These are phyloP conservation scores for Globisporangium middletonii DNA, from an alignment of 352 stramenopile genomes.

Conservation along the genomic window DNA sequence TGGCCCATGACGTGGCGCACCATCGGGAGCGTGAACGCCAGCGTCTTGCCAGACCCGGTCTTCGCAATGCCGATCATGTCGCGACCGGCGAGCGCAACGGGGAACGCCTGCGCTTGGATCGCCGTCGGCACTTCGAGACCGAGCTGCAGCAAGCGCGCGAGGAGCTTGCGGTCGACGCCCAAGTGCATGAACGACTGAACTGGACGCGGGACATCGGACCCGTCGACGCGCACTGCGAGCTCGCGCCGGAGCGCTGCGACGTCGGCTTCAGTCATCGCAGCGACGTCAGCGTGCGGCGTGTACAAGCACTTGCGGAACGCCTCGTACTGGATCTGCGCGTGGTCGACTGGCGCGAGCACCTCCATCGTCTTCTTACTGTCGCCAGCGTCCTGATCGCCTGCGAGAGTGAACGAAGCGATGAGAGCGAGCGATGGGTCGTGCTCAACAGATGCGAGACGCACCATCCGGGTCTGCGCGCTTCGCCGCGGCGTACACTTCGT, in stretches of 20 bases:
- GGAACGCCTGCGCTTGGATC: slow-evolving; percentile 83
- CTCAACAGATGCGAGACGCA: neutral
- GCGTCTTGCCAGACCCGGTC: slow-evolving; percentile 97
- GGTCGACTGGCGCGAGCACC: slow-evolving; percentile 62
- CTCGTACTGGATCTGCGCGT: slow-evolving; percentile 69
- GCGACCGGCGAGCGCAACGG: slow-evolving; percentile 61
- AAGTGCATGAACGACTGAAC: slow-evolving; percentile 77
- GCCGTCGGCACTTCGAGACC: slow-evolving; percentile 68
- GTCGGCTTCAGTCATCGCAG: slow-evolving; percentile 23
- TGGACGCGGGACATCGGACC: slow-evolving; percentile 35
- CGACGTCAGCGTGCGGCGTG: slow-evolving; percentile 34
- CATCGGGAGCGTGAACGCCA: slow-evolving; percentile 96
- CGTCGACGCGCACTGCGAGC: slow-evolving; percentile 47
- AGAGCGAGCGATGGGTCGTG: neutral
- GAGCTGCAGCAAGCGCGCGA: slow-evolving; percentile 63
- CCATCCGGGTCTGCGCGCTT: slow-evolving; percentile 35
- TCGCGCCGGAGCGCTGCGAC: slow-evolving; percentile 38
- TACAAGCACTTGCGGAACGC: slow-evolving; percentile 83
- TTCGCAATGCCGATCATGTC: slow-evolving; percentile 90
- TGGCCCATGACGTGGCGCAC: slow-evolving; percentile 88
- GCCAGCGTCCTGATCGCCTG: slow-evolving; percentile 17
- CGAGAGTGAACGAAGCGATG: neutral
- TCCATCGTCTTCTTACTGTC: slow-evolving; percentile 65
- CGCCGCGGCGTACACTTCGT: slow-evolving; percentile 70
- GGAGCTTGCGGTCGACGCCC: slow-evolving; percentile 59